Percentiles rank a stretch among this genome's conserved stretches.
These are phyloP conservation scores for Rostrohypoxylon terebratum DNA, from an alignment of 495 filamentous ascomycete genomes.

Conservation along the genomic window DNA sequence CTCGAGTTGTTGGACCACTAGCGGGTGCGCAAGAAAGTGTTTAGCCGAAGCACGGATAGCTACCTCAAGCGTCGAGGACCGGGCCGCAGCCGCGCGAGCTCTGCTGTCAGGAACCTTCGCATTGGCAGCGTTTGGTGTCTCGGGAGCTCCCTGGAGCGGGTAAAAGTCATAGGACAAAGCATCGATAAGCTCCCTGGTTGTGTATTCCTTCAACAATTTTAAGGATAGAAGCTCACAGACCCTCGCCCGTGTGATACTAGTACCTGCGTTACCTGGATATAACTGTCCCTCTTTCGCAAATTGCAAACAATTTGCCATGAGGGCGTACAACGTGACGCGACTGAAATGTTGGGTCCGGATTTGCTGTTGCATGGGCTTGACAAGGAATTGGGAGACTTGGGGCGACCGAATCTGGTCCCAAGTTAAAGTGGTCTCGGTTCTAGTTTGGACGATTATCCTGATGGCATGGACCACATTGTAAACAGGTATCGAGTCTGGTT, in stretches of 20 bases:
- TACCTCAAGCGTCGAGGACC: slow-evolving; percentile 89
- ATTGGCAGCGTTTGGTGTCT: slow-evolving; percentile 59
- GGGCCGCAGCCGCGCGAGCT: slow-evolving; percentile 65
- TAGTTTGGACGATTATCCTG: slow-evolving; percentile 79
- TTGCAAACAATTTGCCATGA: slow-evolving; percentile 93
- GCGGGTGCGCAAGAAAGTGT: slow-evolving; percentile 86
- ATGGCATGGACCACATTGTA: slow-evolving; percentile 92
- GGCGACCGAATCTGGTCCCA: slow-evolving; percentile 96
- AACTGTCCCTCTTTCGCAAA: slow-evolving; percentile 87
- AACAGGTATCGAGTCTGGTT: slow-evolving; percentile 73
- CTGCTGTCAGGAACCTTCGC: slow-evolving; percentile 43
- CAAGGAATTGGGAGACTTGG: slow-evolving; percentile 92
- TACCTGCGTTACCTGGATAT: slow-evolving; percentile 84
- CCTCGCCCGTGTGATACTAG: slow-evolving; percentile 82
- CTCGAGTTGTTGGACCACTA: slow-evolving; percentile 91
- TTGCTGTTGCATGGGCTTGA: slow-evolving; percentile 90
- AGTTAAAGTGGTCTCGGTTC: slow-evolving; percentile 90
- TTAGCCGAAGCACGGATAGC: slow-evolving; percentile 92
- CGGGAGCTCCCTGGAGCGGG: slow-evolving; percentile 79
- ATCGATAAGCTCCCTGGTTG: slow-evolving; percentile 87
- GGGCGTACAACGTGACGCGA: slow-evolving; percentile 84
- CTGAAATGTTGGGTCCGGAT: slow-evolving; percentile 83
- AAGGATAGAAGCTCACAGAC: slow-evolving; percentile 93
- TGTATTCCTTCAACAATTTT: slow-evolving; percentile 88
- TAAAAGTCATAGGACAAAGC: slow-evolving; percentile 94